Evolutionary conservation across 192 early-diverging fungal species (phyloP), one percentile per base, ranked within the genome.

Genomic region (Rhizophagus clarus): DNA sequence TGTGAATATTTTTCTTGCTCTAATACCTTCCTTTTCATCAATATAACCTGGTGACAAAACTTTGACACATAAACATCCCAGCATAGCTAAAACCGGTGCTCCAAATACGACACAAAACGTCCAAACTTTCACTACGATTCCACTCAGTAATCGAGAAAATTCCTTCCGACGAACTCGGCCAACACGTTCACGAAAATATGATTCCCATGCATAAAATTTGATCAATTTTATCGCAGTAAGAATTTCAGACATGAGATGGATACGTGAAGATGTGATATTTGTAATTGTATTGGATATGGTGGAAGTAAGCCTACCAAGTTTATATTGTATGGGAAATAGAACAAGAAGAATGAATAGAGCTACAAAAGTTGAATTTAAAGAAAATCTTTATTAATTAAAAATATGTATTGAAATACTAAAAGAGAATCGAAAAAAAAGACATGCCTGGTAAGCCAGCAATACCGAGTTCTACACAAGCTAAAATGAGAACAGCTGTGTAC

Each of bases 191-290:
- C 81, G 74, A 77, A 94, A 94, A n/a, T 88, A 88, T 2, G 82
- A 74, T 69, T 94, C 93, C 93, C 93, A 94, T 12, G 91, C 88
- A 80, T 94, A 94, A 74, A 93, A 90, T 79, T 94, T 94, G 79
- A 94, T 91, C 28, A 94, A 82, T 78, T 93, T 94, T 77, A 94
- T 91, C 24, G 91, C 92, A 5, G 91, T 93, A 63, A 94, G 80
- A 47, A 92, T 85, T 81, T 94, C 93, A 0, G 91, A 91, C 88
- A 93, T 94, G 62, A 94, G 81, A 77, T 92, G 92, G 32, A 94
- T 91, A 42, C 93, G 85, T 32, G 86, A 79, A 11, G 88, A 89
- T 3, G 91, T 93, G n/a, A 87, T 83, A 11, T 80, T 87, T 45
- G 93, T 92, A 6, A 84, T 84, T 72, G 81, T 81, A 76, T 86